phyloP scores from a whole-genome alignment of 495 filamentous ascomycete species.

The Xylaria cubensis region DNA sequence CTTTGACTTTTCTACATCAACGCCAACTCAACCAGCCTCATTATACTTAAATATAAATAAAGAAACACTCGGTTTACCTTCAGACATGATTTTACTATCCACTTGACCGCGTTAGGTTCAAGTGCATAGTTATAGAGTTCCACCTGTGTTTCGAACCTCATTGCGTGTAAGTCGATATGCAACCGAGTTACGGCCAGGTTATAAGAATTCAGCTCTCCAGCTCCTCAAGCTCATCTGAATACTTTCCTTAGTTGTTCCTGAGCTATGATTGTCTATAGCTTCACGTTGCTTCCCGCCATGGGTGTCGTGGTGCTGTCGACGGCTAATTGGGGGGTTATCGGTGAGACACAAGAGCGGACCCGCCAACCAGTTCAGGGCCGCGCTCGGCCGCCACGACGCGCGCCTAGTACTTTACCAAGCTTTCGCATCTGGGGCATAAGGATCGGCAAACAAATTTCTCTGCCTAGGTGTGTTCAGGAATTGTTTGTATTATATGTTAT shows the following conservation, averaged over 20 bases:
- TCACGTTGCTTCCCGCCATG: conserved; percentile 10
- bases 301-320: conserved; percentile 27
- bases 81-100: conserved; percentile 21
- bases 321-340: conserved; percentile 35
- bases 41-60: conserved; percentile 27
- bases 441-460: conserved; percentile 4
- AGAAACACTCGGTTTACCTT: not conserved
- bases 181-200: conserved; percentile 25
- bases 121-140: conserved; percentile 38
- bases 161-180: conserved; percentile 34
- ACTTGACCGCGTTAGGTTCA: conserved; percentile 10
- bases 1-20: conserved; percentile 5
- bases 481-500: not conserved
- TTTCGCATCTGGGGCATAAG: conserved; percentile 20
- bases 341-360: conserved; percentile 39
- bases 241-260: not conserved
- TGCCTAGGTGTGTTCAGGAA: not conserved
- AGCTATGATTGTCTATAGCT: not conserved
- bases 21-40: conserved; percentile 27
- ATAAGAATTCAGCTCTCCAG: conserved; percentile 13
- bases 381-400: conserved; percentile 32
- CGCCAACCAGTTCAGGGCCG: conserved; percentile 33
- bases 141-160: conserved; percentile 21
- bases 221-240: conserved; percentile 1
- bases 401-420: conserved; percentile 33